phyloP scores from a whole-genome alignment of 2,329 filamentous ascomycete genomes.

The Trichoderma lentiforme region DNA sequence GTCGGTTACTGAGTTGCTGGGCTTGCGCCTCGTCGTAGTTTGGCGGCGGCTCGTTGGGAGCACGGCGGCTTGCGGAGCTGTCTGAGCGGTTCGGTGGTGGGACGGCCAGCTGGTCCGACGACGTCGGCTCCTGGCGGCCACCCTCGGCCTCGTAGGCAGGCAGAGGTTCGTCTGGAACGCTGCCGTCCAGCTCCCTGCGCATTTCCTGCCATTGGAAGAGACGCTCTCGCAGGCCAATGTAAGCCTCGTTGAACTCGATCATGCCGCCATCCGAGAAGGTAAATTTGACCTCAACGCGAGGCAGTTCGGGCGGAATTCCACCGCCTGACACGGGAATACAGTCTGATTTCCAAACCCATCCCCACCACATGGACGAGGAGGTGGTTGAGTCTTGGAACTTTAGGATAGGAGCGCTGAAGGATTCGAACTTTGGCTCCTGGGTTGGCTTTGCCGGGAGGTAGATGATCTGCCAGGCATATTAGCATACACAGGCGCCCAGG shows the following conservation, averaged over 20 bases:
- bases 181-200: constrained; percentile 63
- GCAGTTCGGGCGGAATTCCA: constrained; percentile 70
- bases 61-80: constrained; percentile 38
- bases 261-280: constrained; percentile 95
- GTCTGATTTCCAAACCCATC: constrained; percentile 82
- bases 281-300: constrained; percentile 75
- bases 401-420: constrained; percentile 84
- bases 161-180: constrained; percentile 77
- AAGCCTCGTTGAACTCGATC: constrained; percentile 80
- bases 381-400: constrained; percentile 85
- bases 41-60: constrained; percentile 75
- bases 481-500: constrained; percentile 3
- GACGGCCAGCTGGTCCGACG: constrained; percentile 24
- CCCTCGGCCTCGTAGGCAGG: constrained; percentile 74
- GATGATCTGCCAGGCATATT: constrained; percentile 54
- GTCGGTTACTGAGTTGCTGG: constrained; percentile 55
- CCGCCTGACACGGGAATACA: constrained; percentile 80
- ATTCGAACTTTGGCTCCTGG: constrained; percentile 62
- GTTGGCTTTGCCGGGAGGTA: constrained; percentile 76
- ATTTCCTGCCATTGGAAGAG: constrained; percentile 77
- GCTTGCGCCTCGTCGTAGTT: constrained; percentile 88
- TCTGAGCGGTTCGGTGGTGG: constrained; percentile 33
- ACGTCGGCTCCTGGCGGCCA: constrained; percentile 23
- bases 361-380: constrained; percentile 79
- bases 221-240: constrained; percentile 80